Percentiles rank a stretch among this genome's conserved stretches.
phyloP scores from a whole-genome alignment of 73 alveolate genomes.

The Paramecium biaurelia region DNA sequence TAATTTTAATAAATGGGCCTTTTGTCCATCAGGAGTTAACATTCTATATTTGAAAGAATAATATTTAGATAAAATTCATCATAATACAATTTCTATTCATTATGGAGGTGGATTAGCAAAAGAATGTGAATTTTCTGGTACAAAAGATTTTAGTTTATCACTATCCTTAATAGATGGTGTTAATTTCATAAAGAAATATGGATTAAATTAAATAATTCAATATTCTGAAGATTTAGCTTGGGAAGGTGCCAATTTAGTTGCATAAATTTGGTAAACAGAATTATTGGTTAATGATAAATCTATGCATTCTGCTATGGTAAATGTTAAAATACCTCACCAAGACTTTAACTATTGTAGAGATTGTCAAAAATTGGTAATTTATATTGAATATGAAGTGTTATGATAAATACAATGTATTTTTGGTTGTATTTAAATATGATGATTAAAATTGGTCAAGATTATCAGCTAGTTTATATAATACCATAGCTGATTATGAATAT shows the following conservation, averaged over 20 bases:
- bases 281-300: neutral
- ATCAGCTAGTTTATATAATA: neutral
- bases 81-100: neutral
- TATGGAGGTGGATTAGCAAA: neutral
- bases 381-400: neutral
- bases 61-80: neutral
- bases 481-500: neutral
- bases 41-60: neutral
- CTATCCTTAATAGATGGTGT: neutral
- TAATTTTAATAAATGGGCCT: slow-evolving; percentile 22
- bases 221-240: neutral
- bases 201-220: neutral
- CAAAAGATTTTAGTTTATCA: neutral
- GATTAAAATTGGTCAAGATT: neutral
- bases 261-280: slow-evolving; percentile 10
- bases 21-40: neutral
- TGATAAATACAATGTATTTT: neutral
- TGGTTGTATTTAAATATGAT: neutral
- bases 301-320: slow-evolving; percentile 5
- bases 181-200: neutral
- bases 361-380: neutral
- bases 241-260: neutral
- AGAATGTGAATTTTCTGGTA: neutral
- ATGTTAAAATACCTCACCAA: neutral
- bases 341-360: neutral